Evolutionary conservation across 495 filamentous ascomycete genomes (phyloP), one percentile per base, ranked within the genome.

Genomic region (Hypoxylon crocopeplum): DNA sequence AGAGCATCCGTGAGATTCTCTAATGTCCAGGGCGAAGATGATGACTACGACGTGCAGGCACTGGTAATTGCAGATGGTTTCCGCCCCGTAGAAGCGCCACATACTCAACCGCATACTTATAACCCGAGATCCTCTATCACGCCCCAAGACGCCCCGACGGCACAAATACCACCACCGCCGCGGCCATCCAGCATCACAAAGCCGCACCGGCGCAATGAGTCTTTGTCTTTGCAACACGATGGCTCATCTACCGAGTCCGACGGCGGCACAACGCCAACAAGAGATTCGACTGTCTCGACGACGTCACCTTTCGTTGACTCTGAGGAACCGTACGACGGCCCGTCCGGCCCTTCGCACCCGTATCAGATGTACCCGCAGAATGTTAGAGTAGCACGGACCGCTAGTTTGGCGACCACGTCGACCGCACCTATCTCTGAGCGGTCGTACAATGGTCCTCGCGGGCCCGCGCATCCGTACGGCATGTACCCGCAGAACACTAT

Each of bases 341-440:
- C 85, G 1, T 78, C 73, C 27, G 86, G 86, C n/a, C 91, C 90
- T n/a, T 88, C 88, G 34, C 91, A 94, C 63, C 91, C 92, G 0
- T 96, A 96, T 69, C 84, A 83, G 32, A 86, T 94, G 85, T 96
- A 95, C 65, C 75, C 86, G 2, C 92, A 95, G 53, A 88, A 87
- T 64, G 88, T 87, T 15, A 79, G 84, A 37, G 25, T 77, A 3
- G 82, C 86, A 50, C 83, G 88, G 36, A 84, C 86, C 5, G 73
- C 86, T 3, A 91, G 89, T 69, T 72, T 83, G 24, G 79, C 81
- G 30, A 92, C 86, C 21, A 82, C 79, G 4, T 88, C 84, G 20
- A 86, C 75, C 0, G 64, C 41, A 15, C 70, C 72, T n/a, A 73
- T 78, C n/a, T 72, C 80, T 1, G 85, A 88, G 42, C 78, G 78